These are phyloP conservation scores for Vaccinium myrtillus DNA, from an alignment of 148 eudicot species.

Conservation along the genomic window DNA sequence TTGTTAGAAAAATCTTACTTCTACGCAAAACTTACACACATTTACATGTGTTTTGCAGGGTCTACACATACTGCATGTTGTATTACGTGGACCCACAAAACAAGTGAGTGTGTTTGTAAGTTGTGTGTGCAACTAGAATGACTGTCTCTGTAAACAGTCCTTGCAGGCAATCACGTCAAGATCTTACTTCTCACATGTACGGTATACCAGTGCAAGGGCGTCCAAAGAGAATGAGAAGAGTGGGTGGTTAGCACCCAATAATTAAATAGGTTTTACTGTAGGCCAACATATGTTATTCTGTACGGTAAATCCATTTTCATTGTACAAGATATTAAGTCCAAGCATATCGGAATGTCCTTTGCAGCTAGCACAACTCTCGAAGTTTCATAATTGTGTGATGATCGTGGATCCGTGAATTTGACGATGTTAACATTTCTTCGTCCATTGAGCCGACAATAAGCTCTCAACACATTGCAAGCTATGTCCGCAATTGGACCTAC, in stretches of 20 bases:
- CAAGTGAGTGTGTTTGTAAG: no score
- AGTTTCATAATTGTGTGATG: not conserved
- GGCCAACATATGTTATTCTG: not conserved
- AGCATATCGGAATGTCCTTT: not conserved
- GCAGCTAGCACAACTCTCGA: not conserved
- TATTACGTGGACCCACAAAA: no score
- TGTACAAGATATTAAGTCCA: not conserved
- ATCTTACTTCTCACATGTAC: not conserved
- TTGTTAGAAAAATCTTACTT: no score
- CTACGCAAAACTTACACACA: no score
- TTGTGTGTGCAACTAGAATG: no score
- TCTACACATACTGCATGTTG: no score
- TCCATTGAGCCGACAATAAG: not conserved
- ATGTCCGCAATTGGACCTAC: not conserved
- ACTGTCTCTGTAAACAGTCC: not conserved
- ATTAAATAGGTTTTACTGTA: not conserved
- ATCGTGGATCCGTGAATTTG: not conserved
- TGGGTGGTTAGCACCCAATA: not conserved
- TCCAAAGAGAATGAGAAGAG: not conserved
- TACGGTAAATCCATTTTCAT: not conserved
- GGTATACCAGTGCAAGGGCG: not conserved
- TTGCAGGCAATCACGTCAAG: not conserved
- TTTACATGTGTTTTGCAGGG: no score
- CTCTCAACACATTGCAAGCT: not conserved
- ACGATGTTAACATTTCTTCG: not conserved